Percentiles rank a stretch among this genome's conserved stretches.
Conservation (phyloP, 2,329 filamentous ascomycete genomes). For the Fusarium armeniacum region DNA sequence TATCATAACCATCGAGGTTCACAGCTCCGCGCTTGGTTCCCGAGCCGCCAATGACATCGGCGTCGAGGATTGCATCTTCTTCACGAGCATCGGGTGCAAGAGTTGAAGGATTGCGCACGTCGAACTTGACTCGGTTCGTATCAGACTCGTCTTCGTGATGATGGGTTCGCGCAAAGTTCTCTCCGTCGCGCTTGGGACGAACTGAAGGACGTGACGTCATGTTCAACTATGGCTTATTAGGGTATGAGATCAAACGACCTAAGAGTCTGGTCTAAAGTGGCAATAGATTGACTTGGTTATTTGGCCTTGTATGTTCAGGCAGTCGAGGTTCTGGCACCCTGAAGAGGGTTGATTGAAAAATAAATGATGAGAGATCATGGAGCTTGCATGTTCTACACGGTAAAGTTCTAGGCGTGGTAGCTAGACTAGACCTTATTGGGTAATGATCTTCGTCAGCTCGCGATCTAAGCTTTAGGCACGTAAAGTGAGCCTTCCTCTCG, state of each 20-base stretch:
- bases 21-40: conserved; percentile 92
- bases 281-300: background rate
- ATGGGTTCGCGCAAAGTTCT: conserved; percentile 83
- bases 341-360: background rate
- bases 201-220: conserved; percentile 75
- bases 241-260: background rate
- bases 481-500: background rate
- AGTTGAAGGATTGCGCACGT: conserved; percentile 92
- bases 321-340: background rate
- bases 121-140: conserved; percentile 88
- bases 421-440: conserved; percentile 28
- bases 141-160: conserved; percentile 68
- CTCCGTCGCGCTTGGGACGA: conserved; percentile 85
- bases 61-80: conserved; percentile 81
- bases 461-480: conserved; percentile 6
- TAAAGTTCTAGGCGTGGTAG: conserved; percentile 2
- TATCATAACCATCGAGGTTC: conserved; percentile 97
- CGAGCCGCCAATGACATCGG: conserved; percentile 89
- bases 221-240: background rate
- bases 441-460: conserved; percentile 6
- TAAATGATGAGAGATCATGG: background rate
- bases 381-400: conserved; percentile 33
- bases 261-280: background rate
- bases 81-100: conserved; percentile 85
- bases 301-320: background rate